phyloP scores from a whole-genome alignment of 2,329 filamentous ascomycete genomes.

The Calonectria henricotiae region DNA sequence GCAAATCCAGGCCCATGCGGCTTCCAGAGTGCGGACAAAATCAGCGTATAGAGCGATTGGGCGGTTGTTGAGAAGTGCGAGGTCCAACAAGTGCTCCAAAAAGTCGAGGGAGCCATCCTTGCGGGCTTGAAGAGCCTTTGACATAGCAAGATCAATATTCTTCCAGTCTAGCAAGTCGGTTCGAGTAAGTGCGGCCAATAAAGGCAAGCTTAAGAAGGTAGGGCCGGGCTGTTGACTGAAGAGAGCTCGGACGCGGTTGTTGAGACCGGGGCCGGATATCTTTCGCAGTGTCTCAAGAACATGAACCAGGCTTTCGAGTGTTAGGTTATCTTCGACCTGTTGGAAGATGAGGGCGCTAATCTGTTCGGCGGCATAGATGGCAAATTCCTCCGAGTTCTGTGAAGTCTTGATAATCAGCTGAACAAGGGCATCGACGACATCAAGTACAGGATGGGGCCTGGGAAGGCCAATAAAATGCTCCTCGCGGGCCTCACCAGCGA shows the following conservation, averaged over 20 bases:
- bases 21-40: constrained; percentile 87
- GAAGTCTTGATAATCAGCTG: constrained; percentile 76
- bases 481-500: constrained; percentile 69
- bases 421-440: constrained; percentile 75
- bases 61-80: constrained; percentile 83
- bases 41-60: constrained; percentile 87
- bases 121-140: constrained; percentile 80
- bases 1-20: constrained; percentile 84
- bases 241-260: constrained; percentile 70
- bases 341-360: constrained; percentile 73
- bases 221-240: constrained; percentile 73
- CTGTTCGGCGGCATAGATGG: constrained; percentile 73
- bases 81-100: constrained; percentile 84
- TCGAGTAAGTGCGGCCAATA: constrained; percentile 72
- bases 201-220: constrained; percentile 71
- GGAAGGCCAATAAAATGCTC: constrained; percentile 75
- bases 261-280: constrained; percentile 71
- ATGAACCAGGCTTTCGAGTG: constrained; percentile 75
- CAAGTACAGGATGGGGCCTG: constrained; percentile 73
- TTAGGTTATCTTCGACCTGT: constrained; percentile 69
- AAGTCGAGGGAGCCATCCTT: constrained; percentile 84
- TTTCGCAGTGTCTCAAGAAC: constrained; percentile 75
- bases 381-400: constrained; percentile 74
- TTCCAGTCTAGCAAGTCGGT: constrained; percentile 77
- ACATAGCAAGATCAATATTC: constrained; percentile 80